These are phyloP conservation scores for Nothopassalora personata DNA, from an alignment of 2,329 filamentous ascomycete genomes.

Conservation along the genomic window DNA sequence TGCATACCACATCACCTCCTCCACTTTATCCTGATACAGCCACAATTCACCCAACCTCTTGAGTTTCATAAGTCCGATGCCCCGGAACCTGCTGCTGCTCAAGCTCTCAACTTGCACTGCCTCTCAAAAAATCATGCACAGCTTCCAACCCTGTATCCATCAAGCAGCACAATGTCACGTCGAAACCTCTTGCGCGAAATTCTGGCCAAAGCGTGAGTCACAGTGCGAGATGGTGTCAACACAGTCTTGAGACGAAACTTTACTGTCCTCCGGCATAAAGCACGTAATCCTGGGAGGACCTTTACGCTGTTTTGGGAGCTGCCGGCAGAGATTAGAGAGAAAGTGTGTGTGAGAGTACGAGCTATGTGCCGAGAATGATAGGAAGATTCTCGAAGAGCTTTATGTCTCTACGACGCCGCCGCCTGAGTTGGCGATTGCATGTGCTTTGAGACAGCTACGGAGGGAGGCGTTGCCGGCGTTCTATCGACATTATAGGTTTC, in stretches of 20 bases:
- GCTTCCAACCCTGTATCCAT: not conserved
- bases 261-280: not conserved
- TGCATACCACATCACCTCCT: not conserved
- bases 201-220: not conserved
- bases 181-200: not conserved
- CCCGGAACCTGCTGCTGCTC: not conserved
- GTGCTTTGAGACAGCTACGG: slow-evolving; percentile 2
- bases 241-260: slow-evolving; percentile 1
- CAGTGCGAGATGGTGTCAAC: not conserved
- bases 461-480: slow-evolving; percentile 3
- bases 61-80: not conserved
- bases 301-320: slow-evolving; percentile 5
- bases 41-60: not conserved
- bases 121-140: not conserved
- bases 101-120: not conserved
- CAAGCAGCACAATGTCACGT: not conserved
- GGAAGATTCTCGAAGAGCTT: slow-evolving; percentile 1
- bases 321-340: slow-evolving; percentile 7
- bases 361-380: slow-evolving; percentile 3
- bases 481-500: slow-evolving; percentile 6
- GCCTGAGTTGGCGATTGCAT: slow-evolving; percentile 2
- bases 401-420: slow-evolving; percentile 2
- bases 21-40: not conserved
- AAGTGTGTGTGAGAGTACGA: slow-evolving; percentile 9
- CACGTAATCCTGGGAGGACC: not conserved